These are phyloP conservation scores for Bruguiera gymnorhiza DNA, from an alignment of 345 rosid genomes.

Conservation along the genomic window DNA sequence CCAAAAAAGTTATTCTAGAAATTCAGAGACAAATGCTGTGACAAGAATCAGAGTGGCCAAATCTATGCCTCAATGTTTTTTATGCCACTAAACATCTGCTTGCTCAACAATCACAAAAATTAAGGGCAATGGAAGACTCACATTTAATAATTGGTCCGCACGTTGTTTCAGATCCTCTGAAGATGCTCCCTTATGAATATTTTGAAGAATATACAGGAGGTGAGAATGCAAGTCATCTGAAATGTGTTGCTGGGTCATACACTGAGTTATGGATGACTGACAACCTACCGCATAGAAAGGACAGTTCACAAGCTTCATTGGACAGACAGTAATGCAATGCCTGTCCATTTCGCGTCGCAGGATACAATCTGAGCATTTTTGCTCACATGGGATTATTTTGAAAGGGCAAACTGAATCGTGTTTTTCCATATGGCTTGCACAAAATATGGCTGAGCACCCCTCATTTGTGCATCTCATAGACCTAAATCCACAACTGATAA, in stretches of 20 bases:
- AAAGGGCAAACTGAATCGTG: constrained; percentile 75
- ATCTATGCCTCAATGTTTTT: background rate
- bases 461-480: constrained; percentile 59
- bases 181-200: constrained; percentile 53
- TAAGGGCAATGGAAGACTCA: constrained; percentile 14
- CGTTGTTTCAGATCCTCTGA: constrained; percentile 46
- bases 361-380: constrained; percentile 54
- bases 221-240: constrained; percentile 54
- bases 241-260: constrained; percentile 49
- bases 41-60: background rate
- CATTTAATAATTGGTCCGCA: constrained; percentile 58
- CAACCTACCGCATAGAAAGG: constrained; percentile 80
- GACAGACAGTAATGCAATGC: constrained; percentile 85
- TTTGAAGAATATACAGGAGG: constrained; percentile 53
- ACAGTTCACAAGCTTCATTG: constrained; percentile 81
- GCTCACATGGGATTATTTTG: constrained; percentile 83
- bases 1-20: too few relatives aligned
- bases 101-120: background rate
- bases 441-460: constrained; percentile 55
- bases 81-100: too few relatives aligned
- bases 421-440: constrained; percentile 53
- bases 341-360: constrained; percentile 88
- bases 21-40: too few relatives aligned
- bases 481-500: constrained; percentile 50
- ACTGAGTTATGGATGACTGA: constrained; percentile 48